Evolutionary conservation across 257 asterid genomes (phyloP).

Genomic region (Orobanche coerulescens): DNA sequence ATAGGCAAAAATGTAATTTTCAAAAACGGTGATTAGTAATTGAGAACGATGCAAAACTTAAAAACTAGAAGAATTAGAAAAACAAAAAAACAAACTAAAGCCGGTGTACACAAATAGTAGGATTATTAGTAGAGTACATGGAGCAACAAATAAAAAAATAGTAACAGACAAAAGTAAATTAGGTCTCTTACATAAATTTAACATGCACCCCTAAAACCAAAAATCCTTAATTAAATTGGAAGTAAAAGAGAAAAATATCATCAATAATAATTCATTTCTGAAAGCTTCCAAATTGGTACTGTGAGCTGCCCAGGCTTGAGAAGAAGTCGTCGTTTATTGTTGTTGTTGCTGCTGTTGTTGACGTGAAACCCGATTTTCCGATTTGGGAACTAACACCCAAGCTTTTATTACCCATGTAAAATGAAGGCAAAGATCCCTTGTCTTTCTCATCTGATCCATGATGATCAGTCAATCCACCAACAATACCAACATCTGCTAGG

Average conservation of each 20-base stretch:
- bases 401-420: constrained; percentile 46
- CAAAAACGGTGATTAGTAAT: too few relatives aligned
- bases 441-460: constrained; percentile 54
- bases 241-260: background rate
- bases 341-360: constrained; percentile 32
- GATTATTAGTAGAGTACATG: too few relatives aligned
- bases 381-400: constrained; percentile 56
- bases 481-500: constrained; percentile 75
- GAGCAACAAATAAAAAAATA: constrained; percentile 3
- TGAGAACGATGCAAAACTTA: too few relatives aligned
- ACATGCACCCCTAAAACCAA: constrained; percentile 19
- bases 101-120: too few relatives aligned
- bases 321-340: constrained; percentile 47
- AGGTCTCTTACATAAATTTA: constrained; percentile 13
- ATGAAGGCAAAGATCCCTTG: constrained; percentile 50
- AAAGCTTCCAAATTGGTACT: constrained; percentile 55
- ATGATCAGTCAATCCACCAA: constrained; percentile 61
- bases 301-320: constrained; percentile 62
- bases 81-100: too few relatives aligned
- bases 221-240: constrained; percentile 13
- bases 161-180: constrained; percentile 6
- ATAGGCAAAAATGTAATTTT: too few relatives aligned
- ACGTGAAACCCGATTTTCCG: constrained; percentile 47
- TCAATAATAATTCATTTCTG: constrained; percentile 42
- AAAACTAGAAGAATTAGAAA: too few relatives aligned